Conservation (phyloP, 2,329 filamentous ascomycete species). For the Nigrospora oryzae region DNA sequence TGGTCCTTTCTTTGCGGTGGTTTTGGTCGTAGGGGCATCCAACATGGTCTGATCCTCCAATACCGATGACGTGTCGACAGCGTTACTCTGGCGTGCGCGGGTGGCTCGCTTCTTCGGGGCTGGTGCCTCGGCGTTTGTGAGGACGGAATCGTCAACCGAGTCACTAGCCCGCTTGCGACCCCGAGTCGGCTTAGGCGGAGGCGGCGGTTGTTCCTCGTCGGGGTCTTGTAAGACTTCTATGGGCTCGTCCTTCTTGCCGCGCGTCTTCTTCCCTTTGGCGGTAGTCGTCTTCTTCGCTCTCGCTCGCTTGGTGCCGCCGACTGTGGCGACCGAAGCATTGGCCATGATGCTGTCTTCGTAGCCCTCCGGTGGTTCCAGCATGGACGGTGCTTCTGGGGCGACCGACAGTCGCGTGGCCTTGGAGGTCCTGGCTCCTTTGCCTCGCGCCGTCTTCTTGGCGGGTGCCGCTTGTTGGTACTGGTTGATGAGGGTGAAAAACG, state of each 20-base stretch:
- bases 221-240: constrained; percentile 35
- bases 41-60: constrained; percentile 29
- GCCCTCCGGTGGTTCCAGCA: constrained; percentile 38
- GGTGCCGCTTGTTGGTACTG: constrained; percentile 37
- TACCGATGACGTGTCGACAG: constrained; percentile 27
- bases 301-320: constrained; percentile 37
- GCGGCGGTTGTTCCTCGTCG: constrained; percentile 18
- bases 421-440: constrained; percentile 50
- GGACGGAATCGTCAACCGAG: constrained; percentile 40
- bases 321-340: constrained; percentile 50
- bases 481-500: constrained; percentile 68
- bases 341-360: constrained; percentile 53
- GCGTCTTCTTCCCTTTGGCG: constrained; percentile 35
- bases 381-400: constrained; percentile 44
- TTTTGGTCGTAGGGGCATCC: constrained; percentile 18
- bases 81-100: constrained; percentile 38
- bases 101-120: constrained; percentile 52
- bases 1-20: constrained; percentile 33
- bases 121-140: constrained; percentile 35
- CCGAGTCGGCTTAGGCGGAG: constrained; percentile 31
- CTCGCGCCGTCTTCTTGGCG: constrained; percentile 43
- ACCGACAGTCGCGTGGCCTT: constrained; percentile 60
- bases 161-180: constrained; percentile 59
- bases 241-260: constrained; percentile 44
- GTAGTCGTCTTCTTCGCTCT: constrained; percentile 48